Conservation (phyloP, 2,329 filamentous ascomycete genomes). For the Pseudogymnoascus sp. region DNA sequence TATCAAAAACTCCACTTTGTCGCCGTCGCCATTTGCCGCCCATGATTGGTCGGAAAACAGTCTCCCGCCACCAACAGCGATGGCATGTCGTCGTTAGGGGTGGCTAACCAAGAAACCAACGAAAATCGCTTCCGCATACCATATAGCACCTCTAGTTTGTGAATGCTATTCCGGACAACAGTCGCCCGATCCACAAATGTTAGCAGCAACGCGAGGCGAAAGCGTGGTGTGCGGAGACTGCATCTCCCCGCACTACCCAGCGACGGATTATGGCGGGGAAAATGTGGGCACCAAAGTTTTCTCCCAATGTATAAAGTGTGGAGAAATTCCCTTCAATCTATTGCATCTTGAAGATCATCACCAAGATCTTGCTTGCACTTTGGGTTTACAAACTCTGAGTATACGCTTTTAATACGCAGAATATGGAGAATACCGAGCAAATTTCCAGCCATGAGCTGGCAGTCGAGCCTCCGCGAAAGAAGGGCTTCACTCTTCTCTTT, state of each 20-base stretch:
- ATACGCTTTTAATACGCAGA: background rate
- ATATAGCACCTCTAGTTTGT: background rate
- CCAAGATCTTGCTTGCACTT: background rate
- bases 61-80: background rate
- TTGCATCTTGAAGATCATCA: background rate
- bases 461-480: background rate
- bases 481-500: conserved; percentile 8
- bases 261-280: background rate
- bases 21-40: background rate
- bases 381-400: background rate
- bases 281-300: conserved; percentile 2
- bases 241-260: conserved; percentile 4
- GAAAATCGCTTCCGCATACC: background rate
- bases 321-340: background rate
- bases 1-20: background rate
- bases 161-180: background rate
- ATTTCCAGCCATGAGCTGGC: background rate
- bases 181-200: conserved; percentile 7
- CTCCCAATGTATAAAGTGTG: background rate
- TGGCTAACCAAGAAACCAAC: background rate
- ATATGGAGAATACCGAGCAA: background rate
- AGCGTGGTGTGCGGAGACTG: background rate
- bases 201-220: background rate
- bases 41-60: conserved; percentile 2
- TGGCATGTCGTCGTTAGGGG: background rate